These are phyloP conservation scores for Plenodomus tracheiphilus DNA, from an alignment of 2,329 filamentous ascomycete genomes.

Conservation along the genomic window DNA sequence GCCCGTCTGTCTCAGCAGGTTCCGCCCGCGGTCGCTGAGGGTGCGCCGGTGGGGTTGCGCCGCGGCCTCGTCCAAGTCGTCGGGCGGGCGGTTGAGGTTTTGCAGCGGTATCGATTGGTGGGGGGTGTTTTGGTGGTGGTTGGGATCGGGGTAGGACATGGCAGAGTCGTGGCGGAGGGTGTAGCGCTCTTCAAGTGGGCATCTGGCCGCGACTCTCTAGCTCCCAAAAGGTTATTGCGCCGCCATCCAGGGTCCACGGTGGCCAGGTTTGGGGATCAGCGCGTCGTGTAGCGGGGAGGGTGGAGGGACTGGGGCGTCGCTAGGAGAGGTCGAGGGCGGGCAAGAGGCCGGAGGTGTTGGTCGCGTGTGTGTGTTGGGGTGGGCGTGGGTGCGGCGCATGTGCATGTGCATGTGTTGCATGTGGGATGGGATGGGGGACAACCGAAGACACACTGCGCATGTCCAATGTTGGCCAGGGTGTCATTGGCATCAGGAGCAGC, in stretches of 20 bases:
- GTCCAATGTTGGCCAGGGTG: neutral
- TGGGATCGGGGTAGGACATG: constrained; percentile 56
- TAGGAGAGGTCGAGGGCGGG: constrained; percentile 1
- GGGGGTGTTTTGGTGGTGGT: constrained; percentile 52
- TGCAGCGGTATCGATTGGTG: constrained; percentile 73
- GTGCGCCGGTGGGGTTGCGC: constrained; percentile 46
- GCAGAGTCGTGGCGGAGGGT: constrained; percentile 30
- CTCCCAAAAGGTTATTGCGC: constrained; percentile 25
- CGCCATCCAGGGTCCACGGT: constrained; percentile 16
- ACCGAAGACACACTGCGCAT: neutral
- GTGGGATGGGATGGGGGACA: neutral
- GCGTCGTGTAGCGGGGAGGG: constrained; percentile 5
- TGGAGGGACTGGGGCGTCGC: neutral
- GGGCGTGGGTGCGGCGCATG: neutral
- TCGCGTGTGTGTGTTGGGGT: constrained; percentile 1
- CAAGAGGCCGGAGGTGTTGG: constrained; percentile 4
- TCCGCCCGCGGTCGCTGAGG: constrained; percentile 54
- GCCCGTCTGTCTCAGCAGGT: constrained; percentile 51
- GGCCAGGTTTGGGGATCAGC: constrained; percentile 4
- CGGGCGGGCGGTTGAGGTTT: constrained; percentile 51
- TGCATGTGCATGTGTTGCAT: neutral
- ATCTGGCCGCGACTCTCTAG: constrained; percentile 35
- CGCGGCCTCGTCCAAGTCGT: constrained; percentile 35
- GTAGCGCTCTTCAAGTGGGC: constrained; percentile 26
- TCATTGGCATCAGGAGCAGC: neutral